These are phyloP conservation scores for Diaporthe aspalathi DNA, from an alignment of 2,329 filamentous ascomycete species.

Conservation along the genomic window DNA sequence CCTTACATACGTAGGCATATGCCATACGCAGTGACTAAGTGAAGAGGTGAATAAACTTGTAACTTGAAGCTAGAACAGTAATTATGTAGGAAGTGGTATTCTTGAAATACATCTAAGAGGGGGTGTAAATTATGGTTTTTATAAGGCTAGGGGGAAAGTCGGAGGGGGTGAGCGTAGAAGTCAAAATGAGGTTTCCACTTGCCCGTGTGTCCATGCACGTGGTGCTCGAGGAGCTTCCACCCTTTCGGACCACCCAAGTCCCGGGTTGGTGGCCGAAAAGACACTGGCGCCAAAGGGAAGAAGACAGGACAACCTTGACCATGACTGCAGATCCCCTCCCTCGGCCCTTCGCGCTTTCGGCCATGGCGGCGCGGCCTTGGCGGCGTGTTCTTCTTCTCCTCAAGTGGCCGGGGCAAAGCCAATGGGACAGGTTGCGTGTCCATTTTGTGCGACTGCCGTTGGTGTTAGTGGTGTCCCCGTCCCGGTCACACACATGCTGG, in stretches of 20 bases:
- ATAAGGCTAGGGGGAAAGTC: too few relatives aligned
- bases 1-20: too few relatives aligned
- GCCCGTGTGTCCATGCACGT: too few relatives aligned
- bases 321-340: slow-evolving; percentile 13
- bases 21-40: too few relatives aligned
- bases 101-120: too few relatives aligned
- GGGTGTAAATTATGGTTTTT: too few relatives aligned
- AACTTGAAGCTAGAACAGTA: too few relatives aligned
- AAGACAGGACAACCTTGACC: not conserved
- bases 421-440: not conserved
- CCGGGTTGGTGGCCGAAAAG: not conserved
- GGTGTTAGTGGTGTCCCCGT: not conserved
- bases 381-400: not conserved
- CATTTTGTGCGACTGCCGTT: not conserved
- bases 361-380: slow-evolving; percentile 6
- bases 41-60: too few relatives aligned
- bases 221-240: not conserved
- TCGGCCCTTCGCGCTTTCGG: slow-evolving; percentile 36
- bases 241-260: not conserved
- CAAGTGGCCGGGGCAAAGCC: not conserved
- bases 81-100: too few relatives aligned
- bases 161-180: too few relatives aligned
- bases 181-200: too few relatives aligned
- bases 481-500: too few relatives aligned
- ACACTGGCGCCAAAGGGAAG: not conserved